Percentiles rank a stretch among this genome's conserved stretches.
phyloP scores from a whole-genome alignment of 306 rosid species.

The Lathyrus tuberosus region DNA sequence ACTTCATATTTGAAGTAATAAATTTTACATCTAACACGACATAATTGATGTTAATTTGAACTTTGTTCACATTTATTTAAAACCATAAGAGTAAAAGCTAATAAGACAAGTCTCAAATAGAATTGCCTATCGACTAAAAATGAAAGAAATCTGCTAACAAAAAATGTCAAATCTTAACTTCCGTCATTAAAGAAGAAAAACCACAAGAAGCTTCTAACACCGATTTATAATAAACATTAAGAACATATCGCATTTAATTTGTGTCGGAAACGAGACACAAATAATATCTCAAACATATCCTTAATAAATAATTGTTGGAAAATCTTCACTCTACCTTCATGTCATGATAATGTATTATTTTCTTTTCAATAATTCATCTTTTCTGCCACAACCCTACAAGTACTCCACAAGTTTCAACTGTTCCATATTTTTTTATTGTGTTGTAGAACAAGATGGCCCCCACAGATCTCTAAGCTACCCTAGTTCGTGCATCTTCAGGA shows the following conservation, averaged over 20 bases:
- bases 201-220: constrained; percentile 19
- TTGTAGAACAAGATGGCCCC: constrained; percentile 29
- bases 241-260: constrained; percentile 24
- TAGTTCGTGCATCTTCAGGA: constrained; percentile 32
- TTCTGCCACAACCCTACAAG: constrained; percentile 21
- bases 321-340: constrained; percentile 27
- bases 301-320: constrained; percentile 1
- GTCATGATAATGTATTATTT: constrained; percentile 20
- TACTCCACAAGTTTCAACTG: constrained; percentile 38
- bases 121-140: too few species aligned
- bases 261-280: constrained; percentile 35
- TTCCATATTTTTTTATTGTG: constrained; percentile 3
- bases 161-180: neutral
- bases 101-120: too few species aligned
- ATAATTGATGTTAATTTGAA: too few species aligned
- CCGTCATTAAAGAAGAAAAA: constrained; percentile 21
- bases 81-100: too few species aligned
- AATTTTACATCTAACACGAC: too few species aligned
- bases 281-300: constrained; percentile 34
- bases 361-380: neutral
- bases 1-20: too few species aligned
- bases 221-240: constrained; percentile 10
- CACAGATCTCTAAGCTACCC: constrained; percentile 20
- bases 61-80: too few species aligned
- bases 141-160: too few species aligned